Evolutionary conservation across 163 green algal species (phyloP), one percentile per base, ranked within the genome.

Genomic region (Scenedesmus sp.): DNA sequence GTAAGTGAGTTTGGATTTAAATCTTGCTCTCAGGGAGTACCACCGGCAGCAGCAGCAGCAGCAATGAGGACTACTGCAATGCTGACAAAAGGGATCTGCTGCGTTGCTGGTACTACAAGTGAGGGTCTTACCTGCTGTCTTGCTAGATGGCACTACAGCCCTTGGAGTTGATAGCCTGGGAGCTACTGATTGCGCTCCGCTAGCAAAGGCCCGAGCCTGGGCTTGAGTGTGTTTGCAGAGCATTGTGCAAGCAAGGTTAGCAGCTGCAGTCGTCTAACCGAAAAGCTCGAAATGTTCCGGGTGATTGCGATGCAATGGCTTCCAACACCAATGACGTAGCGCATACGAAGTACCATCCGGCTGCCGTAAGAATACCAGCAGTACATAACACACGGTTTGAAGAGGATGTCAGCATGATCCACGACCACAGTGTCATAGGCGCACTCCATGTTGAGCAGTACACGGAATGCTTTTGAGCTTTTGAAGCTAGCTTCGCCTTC

Each of bases 201-300:
- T 8, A 77, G 83, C 57, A 59, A 88, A 52, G 23, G 70, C 70
- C 23, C 70, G 57, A 57, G 83, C 57, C 56, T 34, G 83, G n/a
- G 83, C 46, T 46, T 88, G 83, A 77, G 57, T 77, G 16, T 88
- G 83, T 66, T 88, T 64, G 57, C 83, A 88, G 57, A 77, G 83
- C 83, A 88, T 88, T 52, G 0, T 88, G 10, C 23, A 18, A 4
- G 70, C 34, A 46, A 23, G 23, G 70, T 52, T 23, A 79, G 23
- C 70, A 79, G 70, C 23, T 79, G 7, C 70, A 52, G 70, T 52
- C 70, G 70, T 79, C 70, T 79, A 52, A 13, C 23, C 20, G 10
- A 6, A 79, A 15, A 15, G 10, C 3, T 52, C 23, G 5, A 10
- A 52, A 18, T 26, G 15, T 76, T 2, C 3, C 55, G 0, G 26